Percentiles rank a stretch among this genome's conserved stretches.
Conservation (phyloP, 2,329 filamentous ascomycete genomes). For the Penicillium griseofulvum region DNA sequence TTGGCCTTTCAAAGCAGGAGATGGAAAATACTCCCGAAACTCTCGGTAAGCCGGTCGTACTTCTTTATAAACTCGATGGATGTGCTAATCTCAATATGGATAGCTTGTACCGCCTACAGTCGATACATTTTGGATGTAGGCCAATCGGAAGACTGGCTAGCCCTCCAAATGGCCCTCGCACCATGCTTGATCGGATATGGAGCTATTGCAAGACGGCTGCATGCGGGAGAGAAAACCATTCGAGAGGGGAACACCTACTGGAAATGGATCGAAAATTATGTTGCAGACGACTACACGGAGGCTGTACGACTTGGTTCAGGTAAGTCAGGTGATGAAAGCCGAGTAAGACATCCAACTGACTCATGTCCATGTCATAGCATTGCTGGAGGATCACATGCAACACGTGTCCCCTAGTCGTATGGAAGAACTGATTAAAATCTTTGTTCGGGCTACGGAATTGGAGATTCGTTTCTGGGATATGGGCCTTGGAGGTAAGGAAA, state of each 20-base stretch:
- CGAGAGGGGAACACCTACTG: constrained; percentile 72
- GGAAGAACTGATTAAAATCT: constrained; percentile 79
- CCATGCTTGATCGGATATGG: constrained; percentile 91
- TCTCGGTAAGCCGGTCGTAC: constrained; percentile 55
- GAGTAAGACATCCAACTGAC: constrained; percentile 4
- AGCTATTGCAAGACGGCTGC: constrained; percentile 69
- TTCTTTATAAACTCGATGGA: background rate
- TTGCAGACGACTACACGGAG: constrained; percentile 71
- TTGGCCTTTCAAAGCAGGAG: constrained; percentile 71
- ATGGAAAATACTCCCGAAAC: constrained; percentile 73
- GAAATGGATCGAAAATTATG: constrained; percentile 89
- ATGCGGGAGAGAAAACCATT: constrained; percentile 59
- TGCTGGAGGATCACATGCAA: constrained; percentile 73
- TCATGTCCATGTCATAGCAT: constrained; percentile 45
- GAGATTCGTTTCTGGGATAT: constrained; percentile 75
- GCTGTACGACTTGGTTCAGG: constrained; percentile 70
- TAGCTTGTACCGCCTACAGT: constrained; percentile 78
- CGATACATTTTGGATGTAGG: constrained; percentile 87
- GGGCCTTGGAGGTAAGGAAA: constrained; percentile 45
- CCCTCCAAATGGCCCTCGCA: constrained; percentile 77
- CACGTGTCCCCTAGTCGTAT: constrained; percentile 71
- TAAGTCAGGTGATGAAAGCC: constrained; percentile 40
- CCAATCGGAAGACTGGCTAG: constrained; percentile 82
- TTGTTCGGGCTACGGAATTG: constrained; percentile 80
- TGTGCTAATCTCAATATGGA: background rate